Evolutionary conservation across 768 basidiomycete genomes (phyloP).

Genomic region (Lactarius psammicola): DNA sequence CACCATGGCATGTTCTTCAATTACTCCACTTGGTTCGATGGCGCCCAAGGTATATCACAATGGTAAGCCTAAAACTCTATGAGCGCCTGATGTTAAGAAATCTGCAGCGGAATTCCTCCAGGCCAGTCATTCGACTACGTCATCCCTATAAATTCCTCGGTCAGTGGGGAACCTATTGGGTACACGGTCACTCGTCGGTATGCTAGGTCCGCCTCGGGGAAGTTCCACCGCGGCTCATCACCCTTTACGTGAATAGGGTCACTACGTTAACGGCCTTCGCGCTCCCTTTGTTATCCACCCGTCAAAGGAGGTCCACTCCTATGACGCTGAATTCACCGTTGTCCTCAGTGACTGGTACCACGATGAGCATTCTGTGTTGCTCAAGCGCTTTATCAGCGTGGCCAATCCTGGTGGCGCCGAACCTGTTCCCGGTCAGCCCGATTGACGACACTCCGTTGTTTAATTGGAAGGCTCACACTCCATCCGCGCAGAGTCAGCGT

Average conservation of each 20-base stretch:
- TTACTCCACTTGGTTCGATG: constrained; percentile 83
- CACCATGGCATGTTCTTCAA: constrained; percentile 98
- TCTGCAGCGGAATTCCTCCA: constrained; percentile 69
- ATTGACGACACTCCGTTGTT: not conserved
- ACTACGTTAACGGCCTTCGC: constrained; percentile 93
- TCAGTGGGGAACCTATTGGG: constrained; percentile 83
- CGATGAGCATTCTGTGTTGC: constrained; percentile 58
- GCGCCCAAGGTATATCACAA: constrained; percentile 77
- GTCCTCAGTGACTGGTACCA: constrained; percentile 94
- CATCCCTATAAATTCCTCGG: constrained; percentile 66
- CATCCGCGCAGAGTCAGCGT: constrained; percentile 55
- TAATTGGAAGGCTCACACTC: constrained; percentile 1
- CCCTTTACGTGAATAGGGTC: constrained; percentile 48
- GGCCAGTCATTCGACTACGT: constrained; percentile 70
- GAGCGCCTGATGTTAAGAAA: not conserved
- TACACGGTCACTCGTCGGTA: constrained; percentile 63
- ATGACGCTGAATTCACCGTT: constrained; percentile 90
- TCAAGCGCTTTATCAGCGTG: constrained; percentile 65
- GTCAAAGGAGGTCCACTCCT: constrained; percentile 58
- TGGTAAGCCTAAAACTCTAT: constrained; percentile 51
- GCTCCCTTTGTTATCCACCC: constrained; percentile 80
- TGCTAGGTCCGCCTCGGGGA: constrained; percentile 25
- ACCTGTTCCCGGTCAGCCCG: constrained; percentile 71
- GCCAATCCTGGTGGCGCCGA: constrained; percentile 83
- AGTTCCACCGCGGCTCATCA: not conserved